Percentiles rank a stretch among this genome's conserved stretches.
These are phyloP conservation scores for Ogataea methanolica DNA, from an alignment of 805 yeast species.

Conservation along the genomic window DNA sequence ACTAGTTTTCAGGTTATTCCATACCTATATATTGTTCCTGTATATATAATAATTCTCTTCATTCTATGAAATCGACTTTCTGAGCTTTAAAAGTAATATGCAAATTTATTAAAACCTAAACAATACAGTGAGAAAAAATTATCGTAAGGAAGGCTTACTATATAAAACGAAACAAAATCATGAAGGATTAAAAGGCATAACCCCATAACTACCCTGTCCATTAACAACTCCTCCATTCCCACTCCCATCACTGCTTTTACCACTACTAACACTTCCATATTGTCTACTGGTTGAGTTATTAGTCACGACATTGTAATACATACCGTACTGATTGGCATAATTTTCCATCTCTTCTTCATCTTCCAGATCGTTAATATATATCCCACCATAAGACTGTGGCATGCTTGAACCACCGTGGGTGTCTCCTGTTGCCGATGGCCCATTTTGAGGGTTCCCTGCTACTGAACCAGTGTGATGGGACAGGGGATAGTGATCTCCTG, in stretches of 20 bases:
- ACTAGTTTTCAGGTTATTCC: no score
- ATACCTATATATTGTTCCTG: no score
- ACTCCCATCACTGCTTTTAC: neutral
- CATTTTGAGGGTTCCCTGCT: conserved; percentile 5
- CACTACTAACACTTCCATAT: conserved; percentile 3
- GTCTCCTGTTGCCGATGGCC: neutral
- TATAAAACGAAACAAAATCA: neutral
- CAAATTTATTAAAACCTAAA: neutral
- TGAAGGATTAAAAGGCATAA: conserved; percentile 31
- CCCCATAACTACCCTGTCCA: conserved; percentile 15
- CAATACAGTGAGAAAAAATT: neutral
- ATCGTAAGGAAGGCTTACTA: no score
- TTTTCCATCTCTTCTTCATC: conserved; percentile 7
- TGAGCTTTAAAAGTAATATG: neutral
- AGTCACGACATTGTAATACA: conserved; percentile 28
- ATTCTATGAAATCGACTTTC: no score
- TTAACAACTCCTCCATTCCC: conserved; percentile 1
- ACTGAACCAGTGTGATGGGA: conserved; percentile 7
- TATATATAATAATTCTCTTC: no score
- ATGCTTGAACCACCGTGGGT: neutral
- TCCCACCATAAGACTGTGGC: neutral
- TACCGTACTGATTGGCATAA: conserved; percentile 31
- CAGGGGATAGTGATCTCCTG: conserved; percentile 1
- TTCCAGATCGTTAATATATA: neutral
- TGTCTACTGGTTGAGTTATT: conserved; percentile 11